Evolutionary conservation across 2,329 filamentous ascomycete species (phyloP).

Genomic region (Pseudogymnoascus sp.): DNA sequence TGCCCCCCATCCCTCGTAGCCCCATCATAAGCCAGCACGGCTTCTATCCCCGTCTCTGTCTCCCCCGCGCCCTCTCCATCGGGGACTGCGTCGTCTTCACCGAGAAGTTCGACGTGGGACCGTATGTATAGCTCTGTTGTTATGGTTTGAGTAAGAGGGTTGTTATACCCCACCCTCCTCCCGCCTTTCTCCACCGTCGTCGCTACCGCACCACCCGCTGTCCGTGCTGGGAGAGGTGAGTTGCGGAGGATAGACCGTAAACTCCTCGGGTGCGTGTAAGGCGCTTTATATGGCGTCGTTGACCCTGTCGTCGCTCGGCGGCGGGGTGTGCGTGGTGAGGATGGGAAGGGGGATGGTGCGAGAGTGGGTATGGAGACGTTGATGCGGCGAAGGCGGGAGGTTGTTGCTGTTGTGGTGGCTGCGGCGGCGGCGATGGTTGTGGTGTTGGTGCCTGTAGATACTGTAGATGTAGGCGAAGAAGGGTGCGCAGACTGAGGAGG

Average conservation of each 20-base stretch:
- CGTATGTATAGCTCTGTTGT: constrained; percentile 52
- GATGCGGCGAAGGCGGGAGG: neutral
- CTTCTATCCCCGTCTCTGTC: constrained; percentile 25
- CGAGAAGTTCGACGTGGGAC: constrained; percentile 54
- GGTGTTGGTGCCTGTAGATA: constrained; percentile 23
- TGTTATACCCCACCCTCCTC: constrained; percentile 51
- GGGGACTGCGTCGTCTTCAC: constrained; percentile 42
- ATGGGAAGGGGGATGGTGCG: constrained; percentile 16
- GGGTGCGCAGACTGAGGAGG: constrained; percentile 27
- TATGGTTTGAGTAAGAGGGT: constrained; percentile 54
- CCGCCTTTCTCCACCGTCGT: constrained; percentile 41
- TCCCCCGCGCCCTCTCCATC: constrained; percentile 15
- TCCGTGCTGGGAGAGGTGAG: constrained; percentile 50
- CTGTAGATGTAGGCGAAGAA: constrained; percentile 15
- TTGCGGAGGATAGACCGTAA: constrained; percentile 59
- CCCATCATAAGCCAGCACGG: constrained; percentile 42
- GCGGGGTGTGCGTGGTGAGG: constrained; percentile 32
- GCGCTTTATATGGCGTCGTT: constrained; percentile 27
- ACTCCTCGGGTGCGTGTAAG: constrained; percentile 49
- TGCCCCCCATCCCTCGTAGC: constrained; percentile 52
- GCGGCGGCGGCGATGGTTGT: constrained; percentile 11
- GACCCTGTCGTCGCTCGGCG: constrained; percentile 30
- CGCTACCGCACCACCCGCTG: constrained; percentile 39
- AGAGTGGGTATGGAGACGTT: neutral
- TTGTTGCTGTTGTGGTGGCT: neutral